phyloP scores from a whole-genome alignment of 1,284 basidiomycete genomes.

The Cystobasidium sp. region DNA sequence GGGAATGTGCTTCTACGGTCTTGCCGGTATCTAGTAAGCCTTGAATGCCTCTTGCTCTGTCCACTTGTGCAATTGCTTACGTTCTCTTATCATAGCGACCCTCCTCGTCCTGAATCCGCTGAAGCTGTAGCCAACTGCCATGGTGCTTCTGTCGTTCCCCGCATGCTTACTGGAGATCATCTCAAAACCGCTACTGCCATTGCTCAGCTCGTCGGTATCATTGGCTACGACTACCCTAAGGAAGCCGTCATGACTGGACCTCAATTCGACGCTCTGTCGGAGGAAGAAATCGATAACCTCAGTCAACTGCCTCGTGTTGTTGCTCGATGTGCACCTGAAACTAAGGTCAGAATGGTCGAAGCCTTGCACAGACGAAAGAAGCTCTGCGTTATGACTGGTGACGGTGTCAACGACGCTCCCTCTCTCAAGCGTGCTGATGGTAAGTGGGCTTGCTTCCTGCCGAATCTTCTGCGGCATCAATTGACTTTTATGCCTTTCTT shows the following conservation, averaged over 20 bases:
- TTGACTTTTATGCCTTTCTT: neutral
- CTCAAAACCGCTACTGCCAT: constrained; percentile 58
- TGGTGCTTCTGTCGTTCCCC: constrained; percentile 68
- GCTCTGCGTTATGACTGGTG: constrained; percentile 55
- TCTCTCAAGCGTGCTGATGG: constrained; percentile 66
- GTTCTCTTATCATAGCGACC: constrained; percentile 59
- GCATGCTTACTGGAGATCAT: constrained; percentile 66
- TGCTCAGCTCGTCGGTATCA: constrained; percentile 61
- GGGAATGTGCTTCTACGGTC: constrained; percentile 66
- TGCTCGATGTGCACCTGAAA: constrained; percentile 63
- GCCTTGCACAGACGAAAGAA: constrained; percentile 62
- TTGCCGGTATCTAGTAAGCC: constrained; percentile 65
- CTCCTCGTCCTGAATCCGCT: constrained; percentile 69
- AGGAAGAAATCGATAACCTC: constrained; percentile 66
- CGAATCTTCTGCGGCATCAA: neutral
- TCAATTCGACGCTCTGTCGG: constrained; percentile 68
- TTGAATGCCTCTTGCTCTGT: neutral
- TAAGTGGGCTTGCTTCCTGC: constrained; percentile 1
- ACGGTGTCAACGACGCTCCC: constrained; percentile 67
- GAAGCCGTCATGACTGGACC: constrained; percentile 58
- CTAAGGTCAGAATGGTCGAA: constrained; percentile 64
- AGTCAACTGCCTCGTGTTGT: constrained; percentile 65
- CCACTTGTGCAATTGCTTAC: neutral
- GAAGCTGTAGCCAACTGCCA: constrained; percentile 68
- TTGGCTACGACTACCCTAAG: constrained; percentile 59